phyloP scores from a whole-genome alignment of 164 flowering plant species.

The Vitis riparia region DNA sequence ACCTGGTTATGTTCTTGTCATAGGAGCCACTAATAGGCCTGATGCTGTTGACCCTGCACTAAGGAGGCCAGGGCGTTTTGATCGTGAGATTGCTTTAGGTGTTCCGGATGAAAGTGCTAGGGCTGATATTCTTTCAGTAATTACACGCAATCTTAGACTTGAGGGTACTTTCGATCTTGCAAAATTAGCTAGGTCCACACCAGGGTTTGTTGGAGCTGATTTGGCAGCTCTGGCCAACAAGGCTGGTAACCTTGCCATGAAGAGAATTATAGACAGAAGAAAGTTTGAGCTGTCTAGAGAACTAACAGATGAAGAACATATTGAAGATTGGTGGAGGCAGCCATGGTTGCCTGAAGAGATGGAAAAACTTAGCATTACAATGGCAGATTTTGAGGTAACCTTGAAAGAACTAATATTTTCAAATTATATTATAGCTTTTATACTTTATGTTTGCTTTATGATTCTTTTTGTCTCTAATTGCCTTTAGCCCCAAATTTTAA shows the following conservation, averaged over 20 bases:
- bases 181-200: conserved; percentile 73
- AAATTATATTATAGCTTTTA: neutral
- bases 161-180: conserved; percentile 72
- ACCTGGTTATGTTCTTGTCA: conserved; percentile 79
- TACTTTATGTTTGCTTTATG: neutral
- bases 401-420: neutral
- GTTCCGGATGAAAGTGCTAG: conserved; percentile 91
- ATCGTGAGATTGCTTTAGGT: conserved; percentile 71
- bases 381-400: conserved; percentile 91
- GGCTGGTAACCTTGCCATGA: conserved; percentile 87
- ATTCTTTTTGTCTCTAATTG: no score
- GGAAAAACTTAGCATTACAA: conserved; percentile 66
- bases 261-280: conserved; percentile 55
- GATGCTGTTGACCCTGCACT: conserved; percentile 91
- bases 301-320: conserved; percentile 17
- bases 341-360: conserved; percentile 73
- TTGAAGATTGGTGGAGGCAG: conserved; percentile 60
- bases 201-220: conserved; percentile 97
- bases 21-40: conserved; percentile 97
- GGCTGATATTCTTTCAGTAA: conserved; percentile 63
- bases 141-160: conserved; percentile 56
- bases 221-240: conserved; percentile 62
- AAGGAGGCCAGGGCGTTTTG: conserved; percentile 92
- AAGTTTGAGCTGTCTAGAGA: conserved; percentile 41
- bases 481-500: no score